Conservation (phyloP, 306 rosid genomes). For the Rosa chinensis region DNA sequence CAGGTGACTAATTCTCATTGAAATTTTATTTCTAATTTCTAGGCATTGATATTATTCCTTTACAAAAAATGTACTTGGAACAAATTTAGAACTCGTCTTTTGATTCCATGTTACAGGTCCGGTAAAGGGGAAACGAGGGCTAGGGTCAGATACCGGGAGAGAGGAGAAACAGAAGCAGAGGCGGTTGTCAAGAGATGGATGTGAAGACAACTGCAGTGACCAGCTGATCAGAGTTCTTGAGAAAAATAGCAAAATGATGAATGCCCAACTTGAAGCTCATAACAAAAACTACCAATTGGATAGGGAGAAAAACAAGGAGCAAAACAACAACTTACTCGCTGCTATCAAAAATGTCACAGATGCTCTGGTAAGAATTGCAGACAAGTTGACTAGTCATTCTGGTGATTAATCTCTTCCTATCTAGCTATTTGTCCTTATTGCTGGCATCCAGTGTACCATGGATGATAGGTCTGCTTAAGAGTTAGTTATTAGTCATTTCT, state of each 20-base stretch:
- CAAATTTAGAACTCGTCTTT: background rate
- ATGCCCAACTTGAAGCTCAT: constrained; percentile 43
- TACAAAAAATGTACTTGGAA: background rate
- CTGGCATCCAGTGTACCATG: background rate
- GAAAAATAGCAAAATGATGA: constrained; percentile 40
- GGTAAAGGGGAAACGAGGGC: constrained; percentile 13
- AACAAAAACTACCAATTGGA: constrained; percentile 44
- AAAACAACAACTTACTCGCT: constrained; percentile 35
- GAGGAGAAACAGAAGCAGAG: constrained; percentile 46
- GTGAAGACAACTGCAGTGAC: constrained; percentile 28
- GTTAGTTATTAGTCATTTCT: constrained; percentile 3
- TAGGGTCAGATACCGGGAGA: constrained; percentile 33
- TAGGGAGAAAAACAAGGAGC: constrained; percentile 55
- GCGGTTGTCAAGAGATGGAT: constrained; percentile 29
- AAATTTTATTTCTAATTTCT: background rate
- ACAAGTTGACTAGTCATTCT: constrained; percentile 27
- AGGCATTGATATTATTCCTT: background rate
- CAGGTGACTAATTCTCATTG: constrained; percentile 8
- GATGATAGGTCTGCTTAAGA: background rate
- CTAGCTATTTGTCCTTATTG: background rate
- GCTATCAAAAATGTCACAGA: constrained; percentile 53
- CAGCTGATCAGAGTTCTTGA: constrained; percentile 32
- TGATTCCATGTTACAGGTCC: constrained; percentile 19
- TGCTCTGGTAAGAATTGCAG: constrained; percentile 56
- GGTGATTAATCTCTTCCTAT: background rate